phyloP scores from a whole-genome alignment of 2,329 filamentous ascomycete species.

The Cladosporium austrohemisphaericum region DNA sequence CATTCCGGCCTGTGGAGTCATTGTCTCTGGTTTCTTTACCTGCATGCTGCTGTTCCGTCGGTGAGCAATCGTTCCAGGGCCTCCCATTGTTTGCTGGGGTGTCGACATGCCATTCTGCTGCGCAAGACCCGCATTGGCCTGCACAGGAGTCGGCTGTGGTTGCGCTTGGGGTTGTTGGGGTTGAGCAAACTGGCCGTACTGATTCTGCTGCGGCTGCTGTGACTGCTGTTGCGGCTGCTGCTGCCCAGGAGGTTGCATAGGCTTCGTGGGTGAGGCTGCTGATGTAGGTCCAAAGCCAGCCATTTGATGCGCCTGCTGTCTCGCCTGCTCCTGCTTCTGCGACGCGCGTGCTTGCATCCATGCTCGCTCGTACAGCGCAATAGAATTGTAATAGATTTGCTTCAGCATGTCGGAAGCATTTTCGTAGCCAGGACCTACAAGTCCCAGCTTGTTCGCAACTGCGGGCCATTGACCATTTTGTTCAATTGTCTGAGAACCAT shows the following conservation, averaged over 20 bases:
- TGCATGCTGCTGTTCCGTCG: slow-evolving; percentile 29
- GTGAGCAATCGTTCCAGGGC: slow-evolving; percentile 33
- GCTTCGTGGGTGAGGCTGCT: slow-evolving; percentile 34
- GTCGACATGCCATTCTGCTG: slow-evolving; percentile 44
- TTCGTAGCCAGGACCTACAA: slow-evolving; percentile 46
- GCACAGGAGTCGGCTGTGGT: slow-evolving; percentile 42
- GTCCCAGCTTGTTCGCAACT: slow-evolving; percentile 56
- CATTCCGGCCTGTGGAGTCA: slow-evolving; percentile 23
- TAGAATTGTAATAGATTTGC: slow-evolving; percentile 69
- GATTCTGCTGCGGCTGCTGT: slow-evolving; percentile 28
- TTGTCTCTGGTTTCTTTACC: slow-evolving; percentile 24
- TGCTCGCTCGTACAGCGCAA: slow-evolving; percentile 72
- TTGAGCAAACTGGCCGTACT: slow-evolving; percentile 16
- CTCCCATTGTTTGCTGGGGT: slow-evolving; percentile 37
- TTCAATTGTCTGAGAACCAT: slow-evolving; percentile 72
- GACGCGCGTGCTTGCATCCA: slow-evolving; percentile 54
- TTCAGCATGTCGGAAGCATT: slow-evolving; percentile 66
- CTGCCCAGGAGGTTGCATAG: slow-evolving; percentile 26
- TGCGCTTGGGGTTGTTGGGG: slow-evolving; percentile 20
- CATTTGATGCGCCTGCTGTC: slow-evolving; percentile 38
- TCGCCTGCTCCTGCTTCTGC: slow-evolving; percentile 34
- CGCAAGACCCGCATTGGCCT: slow-evolving; percentile 47
- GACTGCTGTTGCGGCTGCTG: slow-evolving; percentile 23
- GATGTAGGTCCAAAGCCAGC: slow-evolving; percentile 33
- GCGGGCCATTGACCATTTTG: slow-evolving; percentile 68